Base-by-base conservation (phyloP, 768 basidiomycete species). In the Serpula lacrymans region DNA sequence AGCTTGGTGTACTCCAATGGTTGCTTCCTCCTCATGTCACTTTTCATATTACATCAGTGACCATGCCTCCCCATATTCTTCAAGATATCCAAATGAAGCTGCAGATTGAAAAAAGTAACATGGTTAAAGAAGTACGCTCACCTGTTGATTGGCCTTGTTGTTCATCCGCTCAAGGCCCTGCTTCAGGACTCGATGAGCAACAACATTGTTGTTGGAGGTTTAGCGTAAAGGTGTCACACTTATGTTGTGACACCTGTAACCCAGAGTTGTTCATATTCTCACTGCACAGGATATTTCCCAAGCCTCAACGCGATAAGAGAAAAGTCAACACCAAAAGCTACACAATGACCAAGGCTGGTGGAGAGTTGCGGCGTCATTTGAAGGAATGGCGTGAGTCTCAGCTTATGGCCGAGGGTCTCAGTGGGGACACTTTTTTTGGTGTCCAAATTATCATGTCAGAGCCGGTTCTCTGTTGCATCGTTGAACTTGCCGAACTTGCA, bases 121-220 rank as follows among this genome's bases (percentile, higher is more conserved):
- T 45, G 1, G 40, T 45, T 10, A 32, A 33, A 12, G 30, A 63
- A 4, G 28, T 45, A 0, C 40, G 51, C 5, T 59, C 60, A 8
- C 28, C 55, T 60, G 2, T 62, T 68, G 34, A 55, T 68, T 16
- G 36, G 45, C n/a, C 27, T 65, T 1, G 42, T 42, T 11, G 63
- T 62, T 2, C 45, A 50, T 6, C 38, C 48, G 17, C 51, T 64
- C 24, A 21, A 41, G 28, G 21, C 13, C 16, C 18, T 54, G 5
- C 7, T 37, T 42, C 24, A 22, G 43, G 47, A 9, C 38, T 41
- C 12, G 52, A 57, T 16, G 45, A 48, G 3, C 32, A 45, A 6
- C n/a, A n/a, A n/a, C n/a, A n/a, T n/a, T n/a, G n/a, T n/a, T 36
- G 34, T 36, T 16, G 23, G 13, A 17, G 34, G 14, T 36, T 16